Evolutionary conservation across 106 monocot species (phyloP), one percentile per base, ranked within the genome.

Genomic region (Dendrobium chrysotoxum): DNA sequence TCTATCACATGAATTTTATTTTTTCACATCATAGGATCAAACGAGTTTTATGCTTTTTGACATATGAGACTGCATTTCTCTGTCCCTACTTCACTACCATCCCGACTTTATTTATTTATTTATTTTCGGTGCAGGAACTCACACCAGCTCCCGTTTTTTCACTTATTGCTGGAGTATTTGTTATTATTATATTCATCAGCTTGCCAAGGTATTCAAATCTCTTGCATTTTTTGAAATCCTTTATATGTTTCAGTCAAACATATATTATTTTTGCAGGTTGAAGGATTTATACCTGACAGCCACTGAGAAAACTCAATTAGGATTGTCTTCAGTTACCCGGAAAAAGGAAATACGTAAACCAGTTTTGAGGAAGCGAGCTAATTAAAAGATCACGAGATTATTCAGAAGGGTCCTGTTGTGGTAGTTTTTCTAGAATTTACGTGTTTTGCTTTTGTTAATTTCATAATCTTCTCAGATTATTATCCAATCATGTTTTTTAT

Each of bases 61-160:
- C 12, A 10, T 44, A 44, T 44, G 8, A 44, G 44, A 44, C 35
- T 35, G 35, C 6, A 13, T 13, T 13, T 50, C 13, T 50, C 8
- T 46, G 8, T 46, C 46, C 46, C 46, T 46, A 6, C 46, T 1
- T 10, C 13, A 9, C 44, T 9, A 5, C 44, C 9, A 44, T 9
- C 9, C 6, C 9, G 15, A 12, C 15, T 76, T 4, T 12, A 4
- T 2, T 46, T 77, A 53, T 77, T 53, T 28, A 20, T 71, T 75
- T 78, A 72, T 31, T 76, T 35, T 30, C 66, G 11, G 18, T 84
- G 86, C 89, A 98, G 94, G 98, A 98, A 85, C 80, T 85, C 20
- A 89, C 95, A 28, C 88, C 98, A 40, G 94, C 92, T 31, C 98
- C 98, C 13, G 89, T 95, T 41, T 89, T 95, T 68, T 95, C 95